Conservation (phyloP, 495 filamentous ascomycete genomes). For the Penicillium turbatum region DNA sequence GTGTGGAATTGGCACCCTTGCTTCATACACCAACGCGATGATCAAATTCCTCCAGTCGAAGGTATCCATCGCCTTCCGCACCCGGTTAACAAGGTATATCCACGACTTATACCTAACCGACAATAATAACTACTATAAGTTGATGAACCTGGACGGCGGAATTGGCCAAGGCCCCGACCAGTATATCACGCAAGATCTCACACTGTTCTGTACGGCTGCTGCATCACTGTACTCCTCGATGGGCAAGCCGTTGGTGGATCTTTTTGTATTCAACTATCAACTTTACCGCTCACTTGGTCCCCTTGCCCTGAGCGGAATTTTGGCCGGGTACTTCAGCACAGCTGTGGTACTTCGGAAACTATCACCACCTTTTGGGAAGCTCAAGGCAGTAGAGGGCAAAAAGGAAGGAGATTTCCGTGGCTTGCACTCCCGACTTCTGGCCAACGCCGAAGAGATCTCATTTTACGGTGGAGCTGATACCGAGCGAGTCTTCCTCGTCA, state of each 20-base stretch:
- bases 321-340: conserved; percentile 89
- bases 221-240: conserved; percentile 94
- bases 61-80: conserved; percentile 97
- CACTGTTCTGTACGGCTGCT: conserved; percentile 86
- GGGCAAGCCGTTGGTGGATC: conserved; percentile 92
- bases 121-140: conserved; percentile 92
- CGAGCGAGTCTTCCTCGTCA: conserved; percentile 83
- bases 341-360: conserved; percentile 80
- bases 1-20: conserved; percentile 67
- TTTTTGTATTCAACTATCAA: conserved; percentile 96
- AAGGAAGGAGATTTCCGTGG: conserved; percentile 92
- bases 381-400: conserved; percentile 91
- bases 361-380: conserved; percentile 91
- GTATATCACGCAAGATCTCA: conserved; percentile 96
- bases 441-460: conserved; percentile 97
- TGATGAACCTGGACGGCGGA: conserved; percentile 89
- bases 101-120: conserved; percentile 96
- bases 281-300: conserved; percentile 89
- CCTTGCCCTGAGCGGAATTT: conserved; percentile 76
- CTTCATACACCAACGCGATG: conserved; percentile 91
- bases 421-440: conserved; percentile 84
- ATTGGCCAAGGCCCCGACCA: conserved; percentile 91
- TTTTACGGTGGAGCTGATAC: conserved; percentile 95
- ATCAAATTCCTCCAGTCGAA: conserved; percentile 98
- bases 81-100: conserved; percentile 91